Conservation (phyloP, 495 filamentous ascomycete genomes). For the Podospora appendiculata region DNA sequence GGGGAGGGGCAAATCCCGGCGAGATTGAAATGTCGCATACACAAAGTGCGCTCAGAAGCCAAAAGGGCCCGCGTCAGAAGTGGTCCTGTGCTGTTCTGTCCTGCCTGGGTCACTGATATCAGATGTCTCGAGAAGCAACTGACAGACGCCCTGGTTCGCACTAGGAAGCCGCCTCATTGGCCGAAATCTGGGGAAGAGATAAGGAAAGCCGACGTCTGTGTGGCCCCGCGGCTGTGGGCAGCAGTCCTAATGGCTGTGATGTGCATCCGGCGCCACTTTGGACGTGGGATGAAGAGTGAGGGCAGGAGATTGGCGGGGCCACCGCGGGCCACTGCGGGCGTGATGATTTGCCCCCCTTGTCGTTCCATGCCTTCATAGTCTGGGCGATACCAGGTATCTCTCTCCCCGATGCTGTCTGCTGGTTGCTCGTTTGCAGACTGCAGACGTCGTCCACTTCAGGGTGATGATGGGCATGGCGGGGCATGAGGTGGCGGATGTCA, state of each 20-base stretch:
- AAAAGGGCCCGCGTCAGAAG: neutral
- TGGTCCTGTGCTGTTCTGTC: neutral
- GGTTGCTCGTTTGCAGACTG: neutral
- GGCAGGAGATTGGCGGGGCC: neutral
- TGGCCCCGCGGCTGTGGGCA: constrained; percentile 13
- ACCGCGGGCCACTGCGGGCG: too few relatives aligned
- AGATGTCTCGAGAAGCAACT: constrained; percentile 5
- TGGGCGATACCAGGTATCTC: too few relatives aligned
- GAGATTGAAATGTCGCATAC: neutral
- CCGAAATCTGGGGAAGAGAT: constrained; percentile 11
- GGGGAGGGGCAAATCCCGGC: too few relatives aligned
- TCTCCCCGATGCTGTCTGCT: too few relatives aligned
- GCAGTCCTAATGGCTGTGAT: constrained; percentile 3
- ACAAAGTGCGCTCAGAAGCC: neutral
- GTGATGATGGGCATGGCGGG: too few relatives aligned
- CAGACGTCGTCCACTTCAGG: neutral
- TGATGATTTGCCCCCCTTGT: neutral
- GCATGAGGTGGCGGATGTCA: too few relatives aligned
- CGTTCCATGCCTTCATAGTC: too few relatives aligned
- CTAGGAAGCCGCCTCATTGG: constrained; percentile 11
- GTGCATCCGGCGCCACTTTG: constrained; percentile 16
- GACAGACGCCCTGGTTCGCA: constrained; percentile 5
- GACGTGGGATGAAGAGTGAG: constrained; percentile 14
- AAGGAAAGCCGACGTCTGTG: constrained; percentile 16
- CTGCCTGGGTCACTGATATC: constrained; percentile 10